Percentiles rank a stretch among this genome's conserved stretches.
Conservation (phyloP, 192 early-diverging fungal genomes). For the Backusella luteola region DNA sequence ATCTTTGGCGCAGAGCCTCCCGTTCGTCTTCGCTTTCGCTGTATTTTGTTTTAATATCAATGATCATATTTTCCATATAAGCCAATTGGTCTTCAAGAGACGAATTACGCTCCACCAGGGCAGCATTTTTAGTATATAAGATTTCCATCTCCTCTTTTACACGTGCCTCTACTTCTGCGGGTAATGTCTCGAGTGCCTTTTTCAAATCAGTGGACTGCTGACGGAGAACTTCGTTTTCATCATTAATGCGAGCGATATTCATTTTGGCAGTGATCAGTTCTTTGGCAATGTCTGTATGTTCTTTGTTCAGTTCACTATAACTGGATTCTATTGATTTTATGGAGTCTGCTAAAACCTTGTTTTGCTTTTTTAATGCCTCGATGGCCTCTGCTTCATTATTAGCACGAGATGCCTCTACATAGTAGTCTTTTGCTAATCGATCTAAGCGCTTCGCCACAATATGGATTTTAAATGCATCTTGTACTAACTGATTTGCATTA, state of each 20-base stretch:
- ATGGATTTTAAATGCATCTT: conserved; percentile 77
- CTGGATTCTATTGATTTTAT: conserved; percentile 61
- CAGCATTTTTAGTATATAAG: conserved; percentile 84
- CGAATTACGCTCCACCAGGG: conserved; percentile 67
- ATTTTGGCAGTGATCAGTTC: conserved; percentile 60
- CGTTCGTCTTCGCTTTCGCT: conserved; percentile 86
- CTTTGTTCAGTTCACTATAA: conserved; percentile 66
- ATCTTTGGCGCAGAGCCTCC: conserved; percentile 65
- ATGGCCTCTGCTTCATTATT: conserved; percentile 70
- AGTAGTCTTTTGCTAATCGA: conserved; percentile 70
- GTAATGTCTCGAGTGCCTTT: conserved; percentile 49
- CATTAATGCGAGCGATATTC: conserved; percentile 53
- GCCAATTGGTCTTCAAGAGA: conserved; percentile 63
- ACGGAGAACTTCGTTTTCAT: conserved; percentile 54
- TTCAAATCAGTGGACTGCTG: conserved; percentile 63
- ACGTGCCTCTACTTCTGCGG: conserved; percentile 61
- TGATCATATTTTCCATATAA: conserved; percentile 70
- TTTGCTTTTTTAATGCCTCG: conserved; percentile 64
- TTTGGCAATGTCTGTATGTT: conserved; percentile 76
- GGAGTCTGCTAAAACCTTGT: conserved; percentile 59
- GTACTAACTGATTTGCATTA: conserved; percentile 69
- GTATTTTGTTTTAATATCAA: conserved; percentile 75
- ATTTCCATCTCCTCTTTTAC: conserved; percentile 74
- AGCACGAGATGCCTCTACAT: conserved; percentile 59
- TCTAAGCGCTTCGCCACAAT: conserved; percentile 70